A percentile compares a stretch with the other conserved stretches of the same genome.
Evolutionary conservation across 495 filamentous ascomycete species (phyloP).

Genomic region (Baudoinia panamericana): DNA sequence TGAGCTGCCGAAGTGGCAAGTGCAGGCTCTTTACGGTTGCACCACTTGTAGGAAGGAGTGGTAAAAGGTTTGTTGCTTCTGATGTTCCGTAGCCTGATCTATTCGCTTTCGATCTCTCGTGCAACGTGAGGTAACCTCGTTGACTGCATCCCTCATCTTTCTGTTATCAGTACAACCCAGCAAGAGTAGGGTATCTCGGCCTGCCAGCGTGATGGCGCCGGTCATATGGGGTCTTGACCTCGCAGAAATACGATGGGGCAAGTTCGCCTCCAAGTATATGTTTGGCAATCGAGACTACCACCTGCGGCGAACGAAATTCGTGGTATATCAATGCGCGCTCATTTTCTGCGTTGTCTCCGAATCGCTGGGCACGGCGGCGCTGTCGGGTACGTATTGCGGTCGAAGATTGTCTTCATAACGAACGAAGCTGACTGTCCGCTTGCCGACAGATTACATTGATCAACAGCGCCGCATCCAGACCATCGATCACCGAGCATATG

Average conservation of each 20-base stretch:
- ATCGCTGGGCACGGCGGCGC: constrained; percentile 36
- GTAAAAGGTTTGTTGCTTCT: too few relatives aligned
- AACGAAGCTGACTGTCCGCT: not conserved
- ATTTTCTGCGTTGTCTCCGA: constrained; percentile 41
- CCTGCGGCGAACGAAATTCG: constrained; percentile 39
- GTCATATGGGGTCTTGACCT: constrained; percentile 42
- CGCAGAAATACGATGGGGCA: constrained; percentile 38
- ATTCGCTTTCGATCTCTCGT: too few relatives aligned
- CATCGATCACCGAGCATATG: constrained; percentile 21
- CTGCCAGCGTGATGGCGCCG: constrained; percentile 25
- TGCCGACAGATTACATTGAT: constrained; percentile 35
- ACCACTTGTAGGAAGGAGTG: too few relatives aligned
- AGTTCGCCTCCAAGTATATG: constrained; percentile 40
- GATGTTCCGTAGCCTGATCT: too few relatives aligned
- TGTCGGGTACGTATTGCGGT: constrained; percentile 30
- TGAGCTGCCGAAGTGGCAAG: too few relatives aligned
- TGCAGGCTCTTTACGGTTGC: too few relatives aligned
- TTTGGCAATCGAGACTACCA: constrained; percentile 36
- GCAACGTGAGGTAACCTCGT: too few relatives aligned
- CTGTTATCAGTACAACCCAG: too few relatives aligned
- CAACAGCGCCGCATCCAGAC: constrained; percentile 33
- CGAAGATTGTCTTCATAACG: not conserved
- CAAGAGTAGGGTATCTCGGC: not conserved
- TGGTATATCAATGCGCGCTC: constrained; percentile 42
- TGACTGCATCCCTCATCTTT: too few relatives aligned